phyloP scores from a whole-genome alignment of 768 basidiomycete genomes.

The Mycena metata region DNA sequence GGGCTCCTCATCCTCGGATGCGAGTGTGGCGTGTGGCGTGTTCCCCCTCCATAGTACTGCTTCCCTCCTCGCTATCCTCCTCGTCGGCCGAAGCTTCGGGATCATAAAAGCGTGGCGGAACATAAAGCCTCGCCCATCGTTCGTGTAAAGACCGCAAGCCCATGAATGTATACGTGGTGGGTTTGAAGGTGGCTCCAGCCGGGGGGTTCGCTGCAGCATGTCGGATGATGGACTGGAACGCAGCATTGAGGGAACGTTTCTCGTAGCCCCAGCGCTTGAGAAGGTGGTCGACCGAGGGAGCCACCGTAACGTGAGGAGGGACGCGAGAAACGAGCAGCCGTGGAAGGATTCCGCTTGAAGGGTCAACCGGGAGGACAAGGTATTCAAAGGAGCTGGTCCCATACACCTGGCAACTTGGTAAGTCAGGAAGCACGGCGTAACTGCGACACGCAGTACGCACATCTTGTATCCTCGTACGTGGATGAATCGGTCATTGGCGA shows the following conservation, averaged over 20 bases:
- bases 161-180: not conserved
- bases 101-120: conserved; percentile 17
- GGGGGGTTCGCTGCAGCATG: not conserved
- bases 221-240: not conserved
- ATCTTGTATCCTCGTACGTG: conserved; percentile 1
- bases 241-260: not conserved
- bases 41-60: conserved; percentile 27
- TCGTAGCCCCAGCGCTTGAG: not conserved
- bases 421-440: no score
- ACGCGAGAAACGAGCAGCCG: not conserved
- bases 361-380: conserved; percentile 9
- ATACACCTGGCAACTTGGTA: not conserved
- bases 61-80: not conserved
- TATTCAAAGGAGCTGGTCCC: conserved; percentile 11
- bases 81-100: not conserved
- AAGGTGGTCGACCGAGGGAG: not conserved
- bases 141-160: conserved; percentile 1
- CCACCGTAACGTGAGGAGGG: conserved; percentile 8
- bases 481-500: not conserved
- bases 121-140: not conserved
- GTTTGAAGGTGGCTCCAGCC: not conserved
- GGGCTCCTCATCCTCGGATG: conserved; percentile 8
- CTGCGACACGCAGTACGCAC: not conserved
- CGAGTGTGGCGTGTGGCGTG: no score
- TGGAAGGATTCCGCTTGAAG: not conserved